phyloP scores from a whole-genome alignment of 352 stramenopile species.

The Pythium aristosporum region DNA sequence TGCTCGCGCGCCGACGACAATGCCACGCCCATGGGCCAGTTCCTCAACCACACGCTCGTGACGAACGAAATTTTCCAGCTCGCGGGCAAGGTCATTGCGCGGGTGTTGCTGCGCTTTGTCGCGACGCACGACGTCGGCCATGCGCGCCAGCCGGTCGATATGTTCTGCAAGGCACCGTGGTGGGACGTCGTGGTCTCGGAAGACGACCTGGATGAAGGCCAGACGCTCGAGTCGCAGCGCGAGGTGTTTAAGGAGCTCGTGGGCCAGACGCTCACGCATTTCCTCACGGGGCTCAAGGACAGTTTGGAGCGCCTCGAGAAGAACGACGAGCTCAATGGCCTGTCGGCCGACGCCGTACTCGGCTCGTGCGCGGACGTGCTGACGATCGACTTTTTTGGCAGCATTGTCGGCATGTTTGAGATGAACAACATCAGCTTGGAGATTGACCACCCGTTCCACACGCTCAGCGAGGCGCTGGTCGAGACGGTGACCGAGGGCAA shows the following conservation, averaged over 20 bases:
- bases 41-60: conserved; percentile 73
- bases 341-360: conserved; percentile 52
- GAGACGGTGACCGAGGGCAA: conserved; percentile 60
- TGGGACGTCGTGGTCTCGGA: conserved; percentile 87
- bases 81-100: conserved; percentile 84
- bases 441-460: conserved; percentile 82
- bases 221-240: conserved; percentile 70
- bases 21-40: conserved; percentile 71
- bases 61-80: conserved; percentile 95
- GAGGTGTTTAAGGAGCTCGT: conserved; percentile 65
- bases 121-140: conserved; percentile 49
- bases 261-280: conserved; percentile 53
- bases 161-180: conserved; percentile 91
- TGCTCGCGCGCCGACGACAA: conserved; percentile 56
- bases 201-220: conserved; percentile 54
- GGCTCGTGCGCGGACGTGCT: conserved; percentile 52
- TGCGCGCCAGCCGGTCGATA: conserved; percentile 65
- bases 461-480: conserved; percentile 55
- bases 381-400: conserved; percentile 81
- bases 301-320: conserved; percentile 46
- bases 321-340: conserved; percentile 55
- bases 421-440: conserved; percentile 97
- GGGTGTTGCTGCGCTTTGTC: conserved; percentile 63
- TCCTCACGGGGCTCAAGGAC: conserved; percentile 51
- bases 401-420: conserved; percentile 94